phyloP scores from a whole-genome alignment of 352 stramenopile species.

The Salisapilia sapeloensis region DNA sequence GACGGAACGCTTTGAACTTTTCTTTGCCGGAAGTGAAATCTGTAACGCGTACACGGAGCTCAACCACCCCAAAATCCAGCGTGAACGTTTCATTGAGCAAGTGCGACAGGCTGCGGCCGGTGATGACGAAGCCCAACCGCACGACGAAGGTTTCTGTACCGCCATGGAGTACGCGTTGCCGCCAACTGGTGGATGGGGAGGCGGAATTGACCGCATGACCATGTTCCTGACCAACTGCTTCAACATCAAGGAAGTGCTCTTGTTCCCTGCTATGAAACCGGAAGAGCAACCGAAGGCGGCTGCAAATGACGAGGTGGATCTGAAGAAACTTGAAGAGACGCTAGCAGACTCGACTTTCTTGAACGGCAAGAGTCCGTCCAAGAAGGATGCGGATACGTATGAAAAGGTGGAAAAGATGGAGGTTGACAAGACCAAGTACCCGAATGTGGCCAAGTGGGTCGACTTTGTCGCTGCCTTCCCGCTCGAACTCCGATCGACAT shows the following conservation, averaged over 20 bases:
- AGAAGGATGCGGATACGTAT: conserved; percentile 44
- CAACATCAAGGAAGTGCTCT: conserved; percentile 96
- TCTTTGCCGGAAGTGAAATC: conserved; percentile 91
- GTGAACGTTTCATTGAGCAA: conserved; percentile 70
- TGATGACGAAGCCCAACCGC: conserved; percentile 73
- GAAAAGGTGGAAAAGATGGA: conserved; percentile 65
- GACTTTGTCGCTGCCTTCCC: conserved; percentile 60
- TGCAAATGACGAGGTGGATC: conserved; percentile 15
- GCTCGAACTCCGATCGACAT: conserved; percentile 57
- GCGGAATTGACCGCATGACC: conserved; percentile 94
- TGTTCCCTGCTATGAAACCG: conserved; percentile 99
- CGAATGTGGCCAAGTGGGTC: conserved; percentile 59
- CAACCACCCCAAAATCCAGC: conserved; percentile 88
- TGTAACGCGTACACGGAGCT: conserved; percentile 99
- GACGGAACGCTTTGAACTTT: conserved; percentile 98
- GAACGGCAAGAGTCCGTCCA: conserved; percentile 48
- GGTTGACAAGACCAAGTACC: conserved; percentile 57
- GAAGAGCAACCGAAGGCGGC: conserved; percentile 38
- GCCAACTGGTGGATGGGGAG: conserved; percentile 93
- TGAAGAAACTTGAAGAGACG: conserved; percentile 54
- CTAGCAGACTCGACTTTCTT: conserved; percentile 38
- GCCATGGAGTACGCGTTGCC: conserved; percentile 95
- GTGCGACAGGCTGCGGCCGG: conserved; percentile 60
- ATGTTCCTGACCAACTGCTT: conserved; percentile 94
- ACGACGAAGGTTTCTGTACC: conserved; percentile 91